These are phyloP conservation scores for Pseudocercospora vitis DNA, from an alignment of 2,329 filamentous ascomycete species.

Conservation along the genomic window DNA sequence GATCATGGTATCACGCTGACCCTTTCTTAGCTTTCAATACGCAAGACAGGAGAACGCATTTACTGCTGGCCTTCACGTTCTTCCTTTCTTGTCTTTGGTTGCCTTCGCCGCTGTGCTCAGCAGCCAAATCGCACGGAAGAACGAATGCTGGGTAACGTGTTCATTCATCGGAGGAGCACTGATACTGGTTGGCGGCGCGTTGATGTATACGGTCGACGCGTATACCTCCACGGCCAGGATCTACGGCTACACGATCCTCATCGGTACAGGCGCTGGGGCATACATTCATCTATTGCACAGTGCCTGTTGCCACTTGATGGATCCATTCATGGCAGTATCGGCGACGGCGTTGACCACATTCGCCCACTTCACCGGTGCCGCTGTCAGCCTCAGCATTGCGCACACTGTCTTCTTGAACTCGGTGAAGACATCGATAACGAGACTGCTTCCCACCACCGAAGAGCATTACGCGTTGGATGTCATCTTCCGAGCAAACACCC, in stretches of 20 bases:
- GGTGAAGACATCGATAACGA: constrained; percentile 1
- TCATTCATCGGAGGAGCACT: constrained; percentile 18
- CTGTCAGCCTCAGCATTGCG: constrained; percentile 16
- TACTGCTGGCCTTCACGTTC: constrained; percentile 43
- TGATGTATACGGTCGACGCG: constrained; percentile 17
- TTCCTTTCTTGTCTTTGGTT: constrained; percentile 36
- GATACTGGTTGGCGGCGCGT: constrained; percentile 14
- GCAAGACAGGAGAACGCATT: constrained; percentile 46
- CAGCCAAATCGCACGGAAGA: neutral
- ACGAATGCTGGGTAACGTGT: constrained; percentile 8
- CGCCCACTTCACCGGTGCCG: too few species aligned
- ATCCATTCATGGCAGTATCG: constrained; percentile 2
- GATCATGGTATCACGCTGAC: constrained; percentile 3
- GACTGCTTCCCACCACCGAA: constrained; percentile 3
- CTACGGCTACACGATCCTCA: constrained; percentile 19
- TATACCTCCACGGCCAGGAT: constrained; percentile 14
- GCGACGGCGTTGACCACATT: constrained; percentile 15
- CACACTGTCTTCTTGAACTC: constrained; percentile 16
- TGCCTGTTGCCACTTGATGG: constrained; percentile 8
- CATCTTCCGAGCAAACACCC: constrained; percentile 8
- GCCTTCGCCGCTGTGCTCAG: constrained; percentile 9
- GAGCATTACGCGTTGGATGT: neutral
- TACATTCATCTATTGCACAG: constrained; percentile 14
- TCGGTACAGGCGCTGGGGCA: constrained; percentile 16
- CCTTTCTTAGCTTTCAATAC: constrained; percentile 51